Evolutionary conservation across 2,329 filamentous ascomycete species (phyloP), one percentile per base, ranked within the genome.

Genomic region (Fusarium sp.): DNA sequence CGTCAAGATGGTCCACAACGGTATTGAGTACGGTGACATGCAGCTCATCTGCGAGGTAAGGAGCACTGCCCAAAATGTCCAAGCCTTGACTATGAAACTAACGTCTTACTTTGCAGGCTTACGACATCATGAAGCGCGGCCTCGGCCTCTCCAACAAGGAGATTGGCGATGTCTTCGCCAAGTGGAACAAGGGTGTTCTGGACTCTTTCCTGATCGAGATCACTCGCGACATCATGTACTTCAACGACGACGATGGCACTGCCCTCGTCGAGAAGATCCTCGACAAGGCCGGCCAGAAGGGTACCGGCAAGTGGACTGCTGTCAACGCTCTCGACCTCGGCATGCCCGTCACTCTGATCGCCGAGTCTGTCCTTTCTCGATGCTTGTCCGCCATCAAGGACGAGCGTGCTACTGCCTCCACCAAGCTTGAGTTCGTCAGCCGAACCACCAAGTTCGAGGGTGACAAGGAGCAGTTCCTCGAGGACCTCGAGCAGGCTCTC

Each of bases 1-100:
- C 88, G 95, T 99, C 88, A 99, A 99, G 93, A 99, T 99, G 96
- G 96, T 99, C 72, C 96, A 99, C 92, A 99, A 99, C 86, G 96
- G 96, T 89, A 99, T 99, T 78, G 96, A 99, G 87, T 99, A 99
- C 83, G 96, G 96, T 90, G 96, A 99, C 87, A 99, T 99, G 96
- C 96, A 99, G 88, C 89, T 99, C 79, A 99, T 99, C 82, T 97
- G 92, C 85, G 96, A 99, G 91, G 95, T 97, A 85, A 77, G 89
- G 62, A 37, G 49, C 27, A 42, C 22, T 24, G 12, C 32, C 22
- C 7, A n/a, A 32, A 13, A 16, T 32, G 40, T 3, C 24, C 10
- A 16, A 7, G 9, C 27, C 27, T 10, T 10, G 41, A 47, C 32
- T 16, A 5, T 51, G 27, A 34, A 47, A 32, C 73, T 79, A 53